A percentile compares a stretch with the other conserved stretches of the same genome.
Conservation (phyloP, 2,329 filamentous ascomycete species). For the Aureobasidium leucospermi region DNA sequence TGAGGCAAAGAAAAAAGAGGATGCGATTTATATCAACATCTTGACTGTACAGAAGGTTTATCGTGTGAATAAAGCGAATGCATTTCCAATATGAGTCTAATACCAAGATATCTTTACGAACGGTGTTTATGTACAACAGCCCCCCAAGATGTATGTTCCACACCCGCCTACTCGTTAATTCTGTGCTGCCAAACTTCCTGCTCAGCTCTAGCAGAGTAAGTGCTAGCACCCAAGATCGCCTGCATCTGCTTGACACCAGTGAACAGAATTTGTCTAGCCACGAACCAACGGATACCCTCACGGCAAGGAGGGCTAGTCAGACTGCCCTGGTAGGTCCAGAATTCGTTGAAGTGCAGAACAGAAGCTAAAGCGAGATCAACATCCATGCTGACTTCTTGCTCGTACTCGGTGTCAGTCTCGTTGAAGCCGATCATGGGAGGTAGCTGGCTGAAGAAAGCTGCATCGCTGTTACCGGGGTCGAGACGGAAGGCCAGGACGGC, state of each 20-base stretch:
- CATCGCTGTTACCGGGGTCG: conserved; percentile 35
- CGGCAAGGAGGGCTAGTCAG: conserved; percentile 42
- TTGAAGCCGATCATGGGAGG: conserved; percentile 35
- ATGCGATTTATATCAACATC: too few species aligned
- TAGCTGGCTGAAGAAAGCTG: conserved; percentile 37
- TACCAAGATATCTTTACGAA: too few species aligned
- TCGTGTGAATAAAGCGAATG: too few species aligned
- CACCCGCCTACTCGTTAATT: conserved; percentile 32
- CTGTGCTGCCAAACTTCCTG: conserved; percentile 43
- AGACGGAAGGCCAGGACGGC: conserved; percentile 43
- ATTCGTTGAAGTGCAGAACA: conserved; percentile 36
- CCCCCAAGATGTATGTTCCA: neutral
- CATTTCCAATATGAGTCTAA: too few species aligned
- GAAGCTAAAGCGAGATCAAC: conserved; percentile 29
- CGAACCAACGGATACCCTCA: conserved; percentile 42
- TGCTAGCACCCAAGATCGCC: conserved; percentile 37
- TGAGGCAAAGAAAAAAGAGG: too few species aligned
- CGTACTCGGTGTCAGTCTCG: conserved; percentile 21
- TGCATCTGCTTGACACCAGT: conserved; percentile 43
- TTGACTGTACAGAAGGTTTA: too few species aligned
- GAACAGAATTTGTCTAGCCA: conserved; percentile 36
- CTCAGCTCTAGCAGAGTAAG: conserved; percentile 38
- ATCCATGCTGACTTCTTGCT: conserved; percentile 22
- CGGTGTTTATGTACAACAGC: too few species aligned
- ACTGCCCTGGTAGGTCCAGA: conserved; percentile 44